Evolutionary conservation across 2,329 filamentous ascomycete species (phyloP).

Genomic region (Diaporthe sp.): DNA sequence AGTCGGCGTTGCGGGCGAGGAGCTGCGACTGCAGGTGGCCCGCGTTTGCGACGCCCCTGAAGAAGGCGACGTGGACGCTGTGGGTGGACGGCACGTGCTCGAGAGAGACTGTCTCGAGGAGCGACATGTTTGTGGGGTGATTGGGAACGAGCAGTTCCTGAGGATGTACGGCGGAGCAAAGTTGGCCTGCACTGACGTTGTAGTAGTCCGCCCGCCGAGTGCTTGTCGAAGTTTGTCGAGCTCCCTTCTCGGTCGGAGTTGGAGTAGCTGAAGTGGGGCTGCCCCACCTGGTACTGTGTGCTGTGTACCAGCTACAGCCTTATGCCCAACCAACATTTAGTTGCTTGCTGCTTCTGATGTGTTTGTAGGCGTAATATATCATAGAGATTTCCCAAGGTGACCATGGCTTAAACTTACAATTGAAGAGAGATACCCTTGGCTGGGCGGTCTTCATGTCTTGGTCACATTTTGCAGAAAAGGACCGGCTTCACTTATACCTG

Average conservation of each 20-base stretch:
- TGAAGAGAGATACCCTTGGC: too few species aligned
- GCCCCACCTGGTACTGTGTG: background rate
- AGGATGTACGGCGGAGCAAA: background rate
- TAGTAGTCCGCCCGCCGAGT: background rate
- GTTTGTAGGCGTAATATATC: too few species aligned
- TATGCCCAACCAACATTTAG: too few species aligned
- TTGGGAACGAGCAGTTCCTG: background rate
- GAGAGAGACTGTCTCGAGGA: slow-evolving; percentile 75
- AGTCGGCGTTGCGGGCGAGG: slow-evolving; percentile 83
- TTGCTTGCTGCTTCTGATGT: too few species aligned
- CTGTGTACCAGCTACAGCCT: background rate
- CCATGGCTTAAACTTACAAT: too few species aligned
- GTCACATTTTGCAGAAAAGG: too few species aligned
- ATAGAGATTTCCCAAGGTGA: too few species aligned
- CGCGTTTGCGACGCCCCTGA: slow-evolving; percentile 81
- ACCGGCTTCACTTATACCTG: too few species aligned
- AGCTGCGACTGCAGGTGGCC: slow-evolving; percentile 84
- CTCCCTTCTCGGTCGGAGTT: background rate
- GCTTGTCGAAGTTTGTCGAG: background rate
- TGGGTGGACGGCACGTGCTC: slow-evolving; percentile 79
- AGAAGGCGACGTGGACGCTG: slow-evolving; percentile 79
- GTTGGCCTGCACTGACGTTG: background rate
- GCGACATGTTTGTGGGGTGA: slow-evolving; percentile 50
- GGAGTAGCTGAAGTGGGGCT: background rate
- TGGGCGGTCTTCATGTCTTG: too few species aligned